These are phyloP conservation scores for Venturia pyrina DNA, from an alignment of 2,329 filamentous ascomycete species.

Conservation along the genomic window DNA sequence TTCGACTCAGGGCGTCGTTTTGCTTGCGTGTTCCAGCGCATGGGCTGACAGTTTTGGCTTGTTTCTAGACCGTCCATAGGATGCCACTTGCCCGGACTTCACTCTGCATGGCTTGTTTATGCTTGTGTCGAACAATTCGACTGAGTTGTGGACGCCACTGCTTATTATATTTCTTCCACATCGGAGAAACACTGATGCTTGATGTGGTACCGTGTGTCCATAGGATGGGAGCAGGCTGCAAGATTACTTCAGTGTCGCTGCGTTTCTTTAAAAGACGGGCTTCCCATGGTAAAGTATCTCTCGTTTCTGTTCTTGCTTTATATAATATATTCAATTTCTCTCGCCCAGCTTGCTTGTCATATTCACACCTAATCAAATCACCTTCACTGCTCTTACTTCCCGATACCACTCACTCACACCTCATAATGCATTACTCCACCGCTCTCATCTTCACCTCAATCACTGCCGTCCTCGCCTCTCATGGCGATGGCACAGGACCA, in stretches of 20 bases:
- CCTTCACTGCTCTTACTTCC: background rate
- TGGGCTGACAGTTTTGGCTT: constrained; percentile 3
- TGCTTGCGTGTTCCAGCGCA: background rate
- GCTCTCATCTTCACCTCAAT: background rate
- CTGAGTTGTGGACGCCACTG: background rate
- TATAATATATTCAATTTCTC: background rate
- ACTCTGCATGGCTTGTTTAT: background rate
- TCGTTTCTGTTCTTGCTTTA: background rate
- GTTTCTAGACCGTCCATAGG: background rate
- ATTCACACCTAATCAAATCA: background rate
- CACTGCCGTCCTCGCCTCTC: background rate
- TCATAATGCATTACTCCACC: constrained; percentile 1
- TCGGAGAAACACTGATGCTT: background rate
- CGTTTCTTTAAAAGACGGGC: background rate
- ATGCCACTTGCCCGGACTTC: background rate
- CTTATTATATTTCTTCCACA: background rate
- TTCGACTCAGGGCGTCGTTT: background rate
- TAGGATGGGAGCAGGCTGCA: background rate
- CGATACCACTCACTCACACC: background rate
- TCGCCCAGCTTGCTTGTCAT: background rate
- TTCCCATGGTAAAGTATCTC: background rate
- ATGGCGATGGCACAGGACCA: background rate
- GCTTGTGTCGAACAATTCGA: background rate
- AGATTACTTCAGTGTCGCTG: background rate
- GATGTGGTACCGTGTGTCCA: background rate